Evolutionary conservation across 208 protist species (phyloP).

Genomic region (Trypanosoma lewisi): DNA sequence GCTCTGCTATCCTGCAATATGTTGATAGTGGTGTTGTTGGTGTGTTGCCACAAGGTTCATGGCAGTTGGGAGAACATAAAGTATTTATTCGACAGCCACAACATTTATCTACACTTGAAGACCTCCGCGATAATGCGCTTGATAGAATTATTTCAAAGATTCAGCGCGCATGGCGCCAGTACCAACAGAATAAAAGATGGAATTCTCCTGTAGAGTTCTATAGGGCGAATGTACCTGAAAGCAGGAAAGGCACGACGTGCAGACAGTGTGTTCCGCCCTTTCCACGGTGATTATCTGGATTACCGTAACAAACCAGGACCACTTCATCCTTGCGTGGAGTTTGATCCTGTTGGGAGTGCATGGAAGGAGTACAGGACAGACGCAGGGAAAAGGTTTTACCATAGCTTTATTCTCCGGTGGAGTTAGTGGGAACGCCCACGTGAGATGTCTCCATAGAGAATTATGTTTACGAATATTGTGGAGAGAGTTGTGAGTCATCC

Average conservation of each 20-base stretch:
- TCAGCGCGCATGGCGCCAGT: slow-evolving; percentile 81
- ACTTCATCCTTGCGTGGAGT: slow-evolving; percentile 39
- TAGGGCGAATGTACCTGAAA: slow-evolving; percentile 42
- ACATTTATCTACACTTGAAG: slow-evolving; percentile 88
- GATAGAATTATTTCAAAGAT: slow-evolving; percentile 77
- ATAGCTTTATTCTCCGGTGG: slow-evolving; percentile 40
- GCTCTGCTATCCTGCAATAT: slow-evolving; percentile 62
- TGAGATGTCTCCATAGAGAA: slow-evolving; percentile 36
- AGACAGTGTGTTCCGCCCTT: slow-evolving; percentile 78
- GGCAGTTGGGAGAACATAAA: slow-evolving; percentile 90
- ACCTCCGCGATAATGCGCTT: slow-evolving; percentile 81
- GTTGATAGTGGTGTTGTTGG: slow-evolving; percentile 35
- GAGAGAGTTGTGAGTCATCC: slow-evolving; percentile 45
- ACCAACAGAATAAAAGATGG: slow-evolving; percentile 57
- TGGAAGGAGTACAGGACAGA: slow-evolving; percentile 60
- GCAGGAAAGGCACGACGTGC: slow-evolving; percentile 59
- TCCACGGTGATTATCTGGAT: slow-evolving; percentile 70
- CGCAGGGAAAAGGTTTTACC: slow-evolving; percentile 45
- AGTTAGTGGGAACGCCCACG: slow-evolving; percentile 33
- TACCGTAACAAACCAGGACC: slow-evolving; percentile 33
- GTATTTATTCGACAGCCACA: slow-evolving; percentile 94
- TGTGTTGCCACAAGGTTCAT: slow-evolving; percentile 35
- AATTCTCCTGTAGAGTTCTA: slow-evolving; percentile 44
- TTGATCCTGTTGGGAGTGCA: slow-evolving; percentile 48
- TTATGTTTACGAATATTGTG: slow-evolving; percentile 43